Percentiles rank a stretch among this genome's conserved stretches.
Evolutionary conservation across 192 early-diverging fungal species (phyloP).

Genomic region (Linnemannia hyalina): DNA sequence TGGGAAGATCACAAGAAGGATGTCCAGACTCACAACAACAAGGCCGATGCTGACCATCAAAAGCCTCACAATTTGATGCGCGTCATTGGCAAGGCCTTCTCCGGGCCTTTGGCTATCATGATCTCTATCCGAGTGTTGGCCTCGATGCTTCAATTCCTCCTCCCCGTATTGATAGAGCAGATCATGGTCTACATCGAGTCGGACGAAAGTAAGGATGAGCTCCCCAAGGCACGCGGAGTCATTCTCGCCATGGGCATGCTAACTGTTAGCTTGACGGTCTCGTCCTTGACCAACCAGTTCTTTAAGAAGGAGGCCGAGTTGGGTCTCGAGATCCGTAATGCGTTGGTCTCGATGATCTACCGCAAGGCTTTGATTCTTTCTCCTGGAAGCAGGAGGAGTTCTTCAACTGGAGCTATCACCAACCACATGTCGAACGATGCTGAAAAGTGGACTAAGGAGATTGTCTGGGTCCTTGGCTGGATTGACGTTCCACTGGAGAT

Average conservation of each 20-base stretch:
- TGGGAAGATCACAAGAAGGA: constrained; percentile 19
- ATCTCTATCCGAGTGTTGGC: neutral
- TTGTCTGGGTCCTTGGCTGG: neutral
- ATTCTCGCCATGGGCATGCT: constrained; percentile 29
- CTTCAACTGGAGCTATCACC: constrained; percentile 25
- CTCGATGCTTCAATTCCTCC: constrained; percentile 2
- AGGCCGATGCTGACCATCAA: neutral
- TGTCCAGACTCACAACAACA: neutral
- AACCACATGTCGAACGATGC: constrained; percentile 50
- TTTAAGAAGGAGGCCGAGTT: constrained; percentile 59
- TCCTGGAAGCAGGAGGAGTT: constrained; percentile 43
- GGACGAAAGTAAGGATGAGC: neutral
- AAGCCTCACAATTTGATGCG: constrained; percentile 5
- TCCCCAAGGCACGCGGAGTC: constrained; percentile 3
- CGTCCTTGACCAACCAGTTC: neutral
- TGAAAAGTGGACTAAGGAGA: constrained; percentile 28
- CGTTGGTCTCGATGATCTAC: constrained; percentile 83
- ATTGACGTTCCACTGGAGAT: constrained; percentile 29
- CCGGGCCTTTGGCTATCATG: neutral
- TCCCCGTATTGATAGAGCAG: constrained; percentile 21
- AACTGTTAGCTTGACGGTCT: neutral
- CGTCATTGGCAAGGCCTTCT: constrained; percentile 27
- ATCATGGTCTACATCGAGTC: constrained; percentile 37
- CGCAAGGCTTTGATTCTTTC: constrained; percentile 84
- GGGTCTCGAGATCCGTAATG: constrained; percentile 75